These are phyloP conservation scores for Boletellus deceptivus DNA, from an alignment of 1,284 basidiomycete genomes.

Conservation along the genomic window DNA sequence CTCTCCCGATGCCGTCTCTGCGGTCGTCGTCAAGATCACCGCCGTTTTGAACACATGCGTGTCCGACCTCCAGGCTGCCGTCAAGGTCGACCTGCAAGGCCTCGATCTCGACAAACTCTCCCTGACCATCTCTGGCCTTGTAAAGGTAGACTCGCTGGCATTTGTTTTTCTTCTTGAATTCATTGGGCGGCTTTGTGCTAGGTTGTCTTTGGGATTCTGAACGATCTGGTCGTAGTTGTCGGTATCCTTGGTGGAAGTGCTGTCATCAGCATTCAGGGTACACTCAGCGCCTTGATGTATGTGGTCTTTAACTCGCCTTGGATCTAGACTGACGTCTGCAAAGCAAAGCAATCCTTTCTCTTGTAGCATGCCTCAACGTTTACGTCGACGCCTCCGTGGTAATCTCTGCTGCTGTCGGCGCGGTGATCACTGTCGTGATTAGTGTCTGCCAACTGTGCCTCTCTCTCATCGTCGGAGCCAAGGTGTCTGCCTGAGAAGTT, in stretches of 20 bases:
- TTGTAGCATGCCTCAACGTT: neutral
- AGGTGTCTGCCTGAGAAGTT: neutral
- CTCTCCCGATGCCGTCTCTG: slow-evolving; percentile 11
- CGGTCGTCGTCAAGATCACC: slow-evolving; percentile 14
- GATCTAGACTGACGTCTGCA: neutral
- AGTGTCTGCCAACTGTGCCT: neutral
- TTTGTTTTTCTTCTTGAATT: neutral
- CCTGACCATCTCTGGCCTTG: slow-evolving; percentile 2
- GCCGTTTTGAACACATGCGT: slow-evolving; percentile 13
- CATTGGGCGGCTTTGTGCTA: neutral
- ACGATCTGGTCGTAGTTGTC: neutral
- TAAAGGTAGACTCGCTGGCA: slow-evolving; percentile 2
- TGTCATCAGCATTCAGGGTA: neutral
- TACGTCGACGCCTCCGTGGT: neutral
- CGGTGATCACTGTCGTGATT: neutral
- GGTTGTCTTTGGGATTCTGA: neutral
- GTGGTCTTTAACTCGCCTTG: neutral
- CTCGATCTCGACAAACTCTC: slow-evolving; percentile 9
- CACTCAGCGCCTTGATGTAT: neutral
- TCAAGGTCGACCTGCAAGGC: slow-evolving; percentile 7
- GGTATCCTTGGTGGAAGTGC: neutral
- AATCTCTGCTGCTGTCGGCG: neutral
- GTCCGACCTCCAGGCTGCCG: slow-evolving; percentile 7
- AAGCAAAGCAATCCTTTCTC: neutral
- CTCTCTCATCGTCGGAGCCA: neutral